phyloP scores from a whole-genome alignment of 306 rosid species.

The Inga oerstediana region DNA sequence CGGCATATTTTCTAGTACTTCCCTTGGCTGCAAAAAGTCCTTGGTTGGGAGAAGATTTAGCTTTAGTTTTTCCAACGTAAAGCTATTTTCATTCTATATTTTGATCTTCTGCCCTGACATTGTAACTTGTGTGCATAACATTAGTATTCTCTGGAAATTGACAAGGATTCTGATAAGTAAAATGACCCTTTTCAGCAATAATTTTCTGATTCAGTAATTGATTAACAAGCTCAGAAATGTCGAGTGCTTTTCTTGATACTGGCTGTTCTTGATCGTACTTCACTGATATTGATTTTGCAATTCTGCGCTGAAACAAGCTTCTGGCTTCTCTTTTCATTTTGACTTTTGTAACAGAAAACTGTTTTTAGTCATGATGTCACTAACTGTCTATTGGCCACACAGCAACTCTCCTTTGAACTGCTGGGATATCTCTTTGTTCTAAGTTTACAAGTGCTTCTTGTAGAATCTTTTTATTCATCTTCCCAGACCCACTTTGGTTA shows the following conservation, averaged over 20 bases:
- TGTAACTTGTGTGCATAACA: background rate
- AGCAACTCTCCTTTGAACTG: background rate
- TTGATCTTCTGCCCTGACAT: background rate
- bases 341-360: background rate
- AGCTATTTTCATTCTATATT: background rate
- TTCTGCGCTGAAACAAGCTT: background rate
- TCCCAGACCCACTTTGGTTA: too few species aligned
- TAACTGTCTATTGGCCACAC: background rate
- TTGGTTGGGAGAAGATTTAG: too few species aligned
- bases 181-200: background rate
- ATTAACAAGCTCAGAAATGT: background rate
- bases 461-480: background rate
- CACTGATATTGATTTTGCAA: conserved; percentile 1
- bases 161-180: background rate
- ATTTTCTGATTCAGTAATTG: background rate
- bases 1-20: background rate
- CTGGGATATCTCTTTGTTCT: background rate
- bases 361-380: background rate
- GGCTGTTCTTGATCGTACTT: conserved; percentile 14
- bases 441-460: background rate
- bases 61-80: background rate
- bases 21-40: background rate
- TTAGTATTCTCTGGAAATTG: background rate
- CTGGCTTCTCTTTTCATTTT: background rate
- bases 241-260: conserved; percentile 5